A percentile compares a stretch with the other conserved stretches of the same genome.
Conservation (phyloP, 257 asterid genomes). For the Voacanga thouarsii region DNA sequence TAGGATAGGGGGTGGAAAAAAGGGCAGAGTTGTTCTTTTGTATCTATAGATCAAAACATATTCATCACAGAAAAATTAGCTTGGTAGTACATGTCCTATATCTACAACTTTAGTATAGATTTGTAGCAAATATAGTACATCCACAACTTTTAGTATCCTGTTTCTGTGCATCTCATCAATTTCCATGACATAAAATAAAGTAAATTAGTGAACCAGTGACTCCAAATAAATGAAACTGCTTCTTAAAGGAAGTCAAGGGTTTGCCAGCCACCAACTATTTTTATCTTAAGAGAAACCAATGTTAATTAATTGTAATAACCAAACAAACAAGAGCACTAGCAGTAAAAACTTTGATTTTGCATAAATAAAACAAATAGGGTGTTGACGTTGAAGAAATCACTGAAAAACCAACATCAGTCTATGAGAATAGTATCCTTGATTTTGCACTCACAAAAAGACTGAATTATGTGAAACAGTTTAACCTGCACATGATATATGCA, state of each 20-base stretch:
- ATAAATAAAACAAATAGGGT: too few species aligned
- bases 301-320: background rate
- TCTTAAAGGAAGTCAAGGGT: background rate
- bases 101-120: background rate
- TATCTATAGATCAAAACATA: background rate
- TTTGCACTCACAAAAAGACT: too few species aligned
- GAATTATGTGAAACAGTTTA: too few species aligned
- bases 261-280: background rate
- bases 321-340: too few species aligned
- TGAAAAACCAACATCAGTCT: too few species aligned
- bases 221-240: background rate
- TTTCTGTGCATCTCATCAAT: background rate
- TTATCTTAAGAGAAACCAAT: background rate
- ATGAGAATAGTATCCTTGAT: too few species aligned
- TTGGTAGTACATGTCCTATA: background rate
- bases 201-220: background rate
- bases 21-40: background rate
- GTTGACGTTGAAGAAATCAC: background rate
- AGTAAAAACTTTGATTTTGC: background rate
- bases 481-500: too few species aligned
- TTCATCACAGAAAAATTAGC: background rate
- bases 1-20: background rate
- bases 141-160: background rate
- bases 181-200: background rate
- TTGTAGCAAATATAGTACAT: background rate